Percentiles rank a stretch among this genome's conserved stretches.
Evolutionary conservation across 441 rosid genomes (phyloP).

Genomic region (Pelargonium myrrhifolium): DNA sequence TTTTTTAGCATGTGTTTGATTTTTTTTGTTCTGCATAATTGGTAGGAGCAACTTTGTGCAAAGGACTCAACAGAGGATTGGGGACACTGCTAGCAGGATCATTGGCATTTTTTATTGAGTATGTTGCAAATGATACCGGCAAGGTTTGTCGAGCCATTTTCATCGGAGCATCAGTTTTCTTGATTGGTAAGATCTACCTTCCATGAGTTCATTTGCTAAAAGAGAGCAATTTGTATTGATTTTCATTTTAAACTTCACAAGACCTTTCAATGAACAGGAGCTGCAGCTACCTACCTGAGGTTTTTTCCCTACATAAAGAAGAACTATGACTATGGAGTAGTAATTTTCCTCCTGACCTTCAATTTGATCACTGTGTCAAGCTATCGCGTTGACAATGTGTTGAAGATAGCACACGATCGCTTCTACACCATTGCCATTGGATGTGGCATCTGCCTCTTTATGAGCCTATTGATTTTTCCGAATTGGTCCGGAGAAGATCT

Average conservation of each 20-base stretch:
- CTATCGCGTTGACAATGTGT: slow-evolving; percentile 49
- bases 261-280: slow-evolving; percentile 33
- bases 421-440: slow-evolving; percentile 64
- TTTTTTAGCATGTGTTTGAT: neutral
- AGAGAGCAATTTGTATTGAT: neutral
- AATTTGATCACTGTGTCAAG: slow-evolving; percentile 75
- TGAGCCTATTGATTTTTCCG: slow-evolving; percentile 63
- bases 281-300: slow-evolving; percentile 63
- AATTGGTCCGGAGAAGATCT: slow-evolving; percentile 89
- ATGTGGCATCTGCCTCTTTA: slow-evolving; percentile 63
- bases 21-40: neutral
- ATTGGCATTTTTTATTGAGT: slow-evolving; percentile 55
- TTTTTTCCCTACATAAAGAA: slow-evolving; percentile 75
- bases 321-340: slow-evolving; percentile 76
- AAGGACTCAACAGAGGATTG: slow-evolving; percentile 77
- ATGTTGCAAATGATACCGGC: slow-evolving; percentile 47
- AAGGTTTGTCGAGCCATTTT: slow-evolving; percentile 54
- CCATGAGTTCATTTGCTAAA: slow-evolving; percentile 1
- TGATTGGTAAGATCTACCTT: slow-evolving; percentile 41
- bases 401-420: slow-evolving; percentile 59
- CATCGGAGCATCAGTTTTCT: slow-evolving; percentile 60
- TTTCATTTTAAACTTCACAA: neutral
- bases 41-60: slow-evolving; percentile 76
- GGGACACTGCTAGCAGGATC: slow-evolving; percentile 75
- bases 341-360: slow-evolving; percentile 77